Evolutionary conservation across 129 eudicot genomes (phyloP).

Genomic region (Dittrichia graveolens): DNA sequence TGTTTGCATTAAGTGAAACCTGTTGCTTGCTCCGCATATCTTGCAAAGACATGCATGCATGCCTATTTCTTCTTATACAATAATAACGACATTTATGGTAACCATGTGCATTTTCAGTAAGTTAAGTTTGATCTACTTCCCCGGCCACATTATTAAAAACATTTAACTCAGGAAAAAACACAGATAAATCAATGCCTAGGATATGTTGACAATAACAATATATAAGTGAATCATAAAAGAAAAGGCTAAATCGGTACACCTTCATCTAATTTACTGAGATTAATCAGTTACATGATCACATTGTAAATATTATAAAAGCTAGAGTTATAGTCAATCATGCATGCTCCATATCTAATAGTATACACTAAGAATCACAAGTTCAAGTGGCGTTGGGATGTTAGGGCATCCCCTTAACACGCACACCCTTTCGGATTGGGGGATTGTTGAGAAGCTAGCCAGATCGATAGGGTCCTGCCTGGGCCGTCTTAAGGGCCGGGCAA

Average conservation of each 20-base stretch:
- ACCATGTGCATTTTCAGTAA: conserved; percentile 23
- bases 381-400: too few species aligned
- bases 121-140: conserved; percentile 13
- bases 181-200: background rate
- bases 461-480: too few species aligned
- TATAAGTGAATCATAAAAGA: background rate
- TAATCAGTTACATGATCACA: too few species aligned
- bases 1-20: conserved; percentile 18
- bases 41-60: conserved; percentile 25
- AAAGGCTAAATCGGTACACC: background rate
- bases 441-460: too few species aligned
- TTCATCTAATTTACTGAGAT: background rate
- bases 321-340: too few species aligned
- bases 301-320: too few species aligned
- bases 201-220: background rate
- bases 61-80: conserved; percentile 7
- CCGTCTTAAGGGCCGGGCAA: too few species aligned
- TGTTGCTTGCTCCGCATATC: conserved; percentile 15
- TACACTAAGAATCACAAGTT: too few species aligned
- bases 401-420: too few species aligned
- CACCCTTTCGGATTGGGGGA: too few species aligned
- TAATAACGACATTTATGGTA: conserved; percentile 27
- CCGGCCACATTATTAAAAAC: conserved; percentile 1
- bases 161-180: conserved; percentile 11
- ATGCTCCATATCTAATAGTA: too few species aligned